Evolutionary conservation across 345 rosid genomes (phyloP).

Genomic region (Corchorus capsularis): DNA sequence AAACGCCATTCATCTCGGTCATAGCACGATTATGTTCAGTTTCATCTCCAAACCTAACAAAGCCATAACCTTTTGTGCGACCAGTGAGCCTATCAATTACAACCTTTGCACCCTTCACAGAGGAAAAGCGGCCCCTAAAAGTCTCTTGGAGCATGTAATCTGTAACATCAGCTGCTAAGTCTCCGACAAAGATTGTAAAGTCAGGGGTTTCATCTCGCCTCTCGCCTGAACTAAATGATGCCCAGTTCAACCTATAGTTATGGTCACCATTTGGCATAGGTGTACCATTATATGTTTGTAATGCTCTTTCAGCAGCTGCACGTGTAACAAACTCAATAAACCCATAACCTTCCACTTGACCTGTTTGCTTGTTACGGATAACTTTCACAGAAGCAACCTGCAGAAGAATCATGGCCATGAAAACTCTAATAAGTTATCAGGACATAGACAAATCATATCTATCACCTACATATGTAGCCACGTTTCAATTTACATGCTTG

Average conservation of each 20-base stretch:
- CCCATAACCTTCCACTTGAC: conserved; percentile 80
- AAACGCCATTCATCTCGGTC: conserved; percentile 88
- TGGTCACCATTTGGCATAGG: conserved; percentile 75
- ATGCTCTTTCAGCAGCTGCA: conserved; percentile 75
- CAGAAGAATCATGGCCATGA: conserved; percentile 1
- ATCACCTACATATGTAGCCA: not conserved
- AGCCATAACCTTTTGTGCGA: conserved; percentile 89
- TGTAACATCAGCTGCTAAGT: conserved; percentile 90
- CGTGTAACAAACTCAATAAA: conserved; percentile 70
- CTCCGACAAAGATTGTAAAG: conserved; percentile 84
- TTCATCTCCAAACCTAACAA: conserved; percentile 86
- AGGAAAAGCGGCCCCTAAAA: conserved; percentile 64
- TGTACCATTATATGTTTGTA: conserved; percentile 70
- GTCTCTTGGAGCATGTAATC: conserved; percentile 87
- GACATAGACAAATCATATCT: not conserved
- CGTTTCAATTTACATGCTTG: conserved; percentile 4
- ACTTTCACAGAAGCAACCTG: conserved; percentile 70
- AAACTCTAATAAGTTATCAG: not conserved
- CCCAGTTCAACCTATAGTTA: conserved; percentile 88
- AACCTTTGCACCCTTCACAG: conserved; percentile 86
- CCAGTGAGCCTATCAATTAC: conserved; percentile 89
- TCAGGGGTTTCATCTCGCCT: conserved; percentile 82
- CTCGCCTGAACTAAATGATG: conserved; percentile 71
- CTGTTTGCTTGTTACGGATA: conserved; percentile 80
- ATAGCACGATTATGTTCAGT: conserved; percentile 82